phyloP scores from a whole-genome alignment of 768 basidiomycete species.

The Tulasnella sp. region DNA sequence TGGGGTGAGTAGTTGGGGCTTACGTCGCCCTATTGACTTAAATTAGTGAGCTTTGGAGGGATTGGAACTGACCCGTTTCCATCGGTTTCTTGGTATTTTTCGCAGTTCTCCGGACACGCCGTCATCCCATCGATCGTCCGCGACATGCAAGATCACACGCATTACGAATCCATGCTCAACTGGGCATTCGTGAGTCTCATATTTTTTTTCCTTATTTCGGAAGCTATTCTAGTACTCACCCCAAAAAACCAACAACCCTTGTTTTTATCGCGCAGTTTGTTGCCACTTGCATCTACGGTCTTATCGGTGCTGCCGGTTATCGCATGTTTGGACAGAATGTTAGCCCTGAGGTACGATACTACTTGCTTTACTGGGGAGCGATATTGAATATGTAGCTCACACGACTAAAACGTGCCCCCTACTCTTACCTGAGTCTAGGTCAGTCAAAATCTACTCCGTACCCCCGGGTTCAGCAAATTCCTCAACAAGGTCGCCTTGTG shows the following conservation, averaged over 20 bases:
- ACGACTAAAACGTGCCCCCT: background rate
- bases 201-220: background rate
- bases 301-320: conserved; percentile 80
- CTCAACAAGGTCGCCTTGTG: conserved; percentile 76
- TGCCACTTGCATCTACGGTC: conserved; percentile 54
- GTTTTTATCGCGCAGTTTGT: conserved; percentile 44
- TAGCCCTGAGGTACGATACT: conserved; percentile 64
- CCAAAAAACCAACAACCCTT: too few species aligned
- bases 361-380: background rate
- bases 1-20: conserved; percentile 53
- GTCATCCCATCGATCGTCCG: conserved; percentile 85
- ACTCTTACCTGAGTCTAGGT: conserved; percentile 55
- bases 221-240: background rate
- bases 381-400: background rate
- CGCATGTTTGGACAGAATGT: conserved; percentile 84
- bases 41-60: too few species aligned
- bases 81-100: too few species aligned
- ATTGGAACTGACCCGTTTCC: too few species aligned
- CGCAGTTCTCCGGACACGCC: conserved; percentile 83
- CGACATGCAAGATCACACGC: conserved; percentile 81
- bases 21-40: too few species aligned
- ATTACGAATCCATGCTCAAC: conserved; percentile 79
- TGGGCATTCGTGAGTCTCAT: conserved; percentile 68
- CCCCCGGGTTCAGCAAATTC: conserved; percentile 62
- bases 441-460: conserved; percentile 73